Percentiles rank a stretch among this genome's conserved stretches.
Conservation (phyloP, 495 filamentous ascomycete species). For the Acidiella bohemica region DNA sequence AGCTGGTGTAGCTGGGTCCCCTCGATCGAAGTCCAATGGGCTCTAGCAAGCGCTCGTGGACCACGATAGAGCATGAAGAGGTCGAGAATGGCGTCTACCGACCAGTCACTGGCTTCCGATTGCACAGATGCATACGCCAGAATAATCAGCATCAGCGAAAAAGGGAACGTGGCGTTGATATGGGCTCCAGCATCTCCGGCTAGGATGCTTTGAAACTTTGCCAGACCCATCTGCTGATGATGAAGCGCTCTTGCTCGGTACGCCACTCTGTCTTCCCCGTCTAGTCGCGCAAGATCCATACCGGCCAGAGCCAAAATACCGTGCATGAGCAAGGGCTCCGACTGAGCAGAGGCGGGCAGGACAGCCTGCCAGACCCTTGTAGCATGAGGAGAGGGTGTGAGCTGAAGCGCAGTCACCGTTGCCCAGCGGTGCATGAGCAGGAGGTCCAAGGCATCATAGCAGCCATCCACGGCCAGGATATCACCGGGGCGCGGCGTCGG, state of each 20-base stretch:
- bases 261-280: not conserved
- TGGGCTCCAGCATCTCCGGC: not conserved
- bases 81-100: slow-evolving; percentile 5
- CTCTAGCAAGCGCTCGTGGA: not conserved
- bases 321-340: slow-evolving; percentile 12
- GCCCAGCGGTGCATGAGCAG: slow-evolving; percentile 12
- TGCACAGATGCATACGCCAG: slow-evolving; percentile 7
- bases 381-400: slow-evolving; percentile 2
- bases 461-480: not conserved
- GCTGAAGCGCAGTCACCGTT: slow-evolving; percentile 5
- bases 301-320: slow-evolving; percentile 12
- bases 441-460: slow-evolving; percentile 6
- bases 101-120: not conserved
- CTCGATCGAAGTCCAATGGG: not conserved
- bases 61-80: slow-evolving; percentile 6
- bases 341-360: slow-evolving; percentile 2
- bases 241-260: slow-evolving; percentile 5
- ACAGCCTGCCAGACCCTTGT: slow-evolving; percentile 7
- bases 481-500: not conserved
- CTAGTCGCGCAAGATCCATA: slow-evolving; percentile 8
- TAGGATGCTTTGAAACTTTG: slow-evolving; percentile 4
- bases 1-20: not conserved
- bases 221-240: slow-evolving; percentile 12
- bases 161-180: slow-evolving; percentile 6
- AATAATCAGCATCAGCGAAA: slow-evolving; percentile 8